phyloP scores from a whole-genome alignment of 2,329 filamentous ascomycete genomes.

The Aspergillus awamori region DNA sequence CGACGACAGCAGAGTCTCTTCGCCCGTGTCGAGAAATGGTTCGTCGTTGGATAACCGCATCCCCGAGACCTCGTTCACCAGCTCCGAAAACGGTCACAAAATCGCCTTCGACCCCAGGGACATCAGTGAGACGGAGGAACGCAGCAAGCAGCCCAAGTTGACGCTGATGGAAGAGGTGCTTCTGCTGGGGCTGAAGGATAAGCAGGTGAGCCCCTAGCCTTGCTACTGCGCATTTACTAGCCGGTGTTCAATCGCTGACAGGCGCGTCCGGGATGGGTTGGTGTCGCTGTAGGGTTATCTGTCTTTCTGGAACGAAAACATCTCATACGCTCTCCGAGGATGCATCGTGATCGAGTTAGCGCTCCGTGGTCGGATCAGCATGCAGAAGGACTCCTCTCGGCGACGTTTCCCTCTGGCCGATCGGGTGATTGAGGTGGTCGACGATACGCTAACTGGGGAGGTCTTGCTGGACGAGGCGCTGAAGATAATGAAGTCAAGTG shows the following conservation, averaged over 20 bases:
- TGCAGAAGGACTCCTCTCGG: conserved; percentile 94
- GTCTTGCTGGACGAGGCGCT: conserved; percentile 95
- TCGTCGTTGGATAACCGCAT: conserved; percentile 58
- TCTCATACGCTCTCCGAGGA: conserved; percentile 93
- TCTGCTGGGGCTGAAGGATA: conserved; percentile 94
- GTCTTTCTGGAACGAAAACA: conserved; percentile 99
- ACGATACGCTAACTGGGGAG: conserved; percentile 94
- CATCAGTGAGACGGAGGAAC: conserved; percentile 93
- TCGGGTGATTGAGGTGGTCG: conserved; percentile 92
- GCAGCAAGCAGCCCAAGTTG: conserved; percentile 96
- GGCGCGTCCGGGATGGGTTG: background rate
- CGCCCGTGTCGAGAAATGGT: conserved; percentile 63
- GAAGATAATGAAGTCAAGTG: conserved; percentile 99
- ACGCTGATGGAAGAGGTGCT: conserved; percentile 99
- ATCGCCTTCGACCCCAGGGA: conserved; percentile 97
- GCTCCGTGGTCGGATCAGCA: conserved; percentile 92
- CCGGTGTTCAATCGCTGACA: conserved; percentile 26
- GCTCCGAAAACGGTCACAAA: conserved; percentile 91
- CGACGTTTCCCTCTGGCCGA: conserved; percentile 91
- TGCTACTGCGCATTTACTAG: background rate
- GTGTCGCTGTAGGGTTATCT: conserved; percentile 74
- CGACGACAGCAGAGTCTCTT: conserved; percentile 67
- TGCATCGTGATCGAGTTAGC: conserved; percentile 98
- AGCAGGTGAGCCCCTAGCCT: conserved; percentile 69
- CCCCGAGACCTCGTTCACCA: conserved; percentile 80